Percentiles rank a stretch among this genome's conserved stretches.
These are phyloP conservation scores for Claviceps spartinae DNA, from an alignment of 2,329 filamentous ascomycete genomes.

Conservation along the genomic window DNA sequence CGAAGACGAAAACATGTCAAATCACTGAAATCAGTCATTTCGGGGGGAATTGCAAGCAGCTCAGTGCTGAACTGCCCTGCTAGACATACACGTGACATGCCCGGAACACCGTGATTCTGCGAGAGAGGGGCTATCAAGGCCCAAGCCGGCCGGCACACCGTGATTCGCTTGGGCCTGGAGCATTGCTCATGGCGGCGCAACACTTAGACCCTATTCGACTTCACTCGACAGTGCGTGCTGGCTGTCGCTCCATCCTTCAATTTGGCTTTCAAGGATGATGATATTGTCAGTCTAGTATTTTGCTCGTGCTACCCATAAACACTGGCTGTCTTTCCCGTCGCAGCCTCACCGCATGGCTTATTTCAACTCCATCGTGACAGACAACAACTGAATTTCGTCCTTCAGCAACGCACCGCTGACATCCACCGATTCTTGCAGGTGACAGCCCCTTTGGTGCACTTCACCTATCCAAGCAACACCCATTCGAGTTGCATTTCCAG, in stretches of 20 bases:
- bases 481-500: neutral
- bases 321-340: neutral
- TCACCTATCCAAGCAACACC: neutral
- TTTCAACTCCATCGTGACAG: constrained; percentile 1
- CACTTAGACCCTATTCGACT: neutral
- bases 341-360: neutral
- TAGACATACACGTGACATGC: neutral
- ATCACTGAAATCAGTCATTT: neutral
- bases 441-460: neutral
- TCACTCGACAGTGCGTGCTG: neutral
- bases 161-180: neutral
- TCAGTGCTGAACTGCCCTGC: neutral
- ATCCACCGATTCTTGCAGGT: neutral
- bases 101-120: neutral
- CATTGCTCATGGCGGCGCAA: neutral
- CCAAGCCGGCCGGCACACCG: neutral
- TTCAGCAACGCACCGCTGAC: neutral
- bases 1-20: neutral
- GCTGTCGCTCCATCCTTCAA: neutral
- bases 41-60: neutral
- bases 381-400: neutral
- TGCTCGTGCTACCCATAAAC: neutral
- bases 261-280: neutral
- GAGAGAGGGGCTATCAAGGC: neutral
- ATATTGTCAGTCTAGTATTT: neutral